Evolutionary conservation across 192 early-diverging fungal species (phyloP), one percentile per base, ranked within the genome.

Genomic region (Podila clonocystis): DNA sequence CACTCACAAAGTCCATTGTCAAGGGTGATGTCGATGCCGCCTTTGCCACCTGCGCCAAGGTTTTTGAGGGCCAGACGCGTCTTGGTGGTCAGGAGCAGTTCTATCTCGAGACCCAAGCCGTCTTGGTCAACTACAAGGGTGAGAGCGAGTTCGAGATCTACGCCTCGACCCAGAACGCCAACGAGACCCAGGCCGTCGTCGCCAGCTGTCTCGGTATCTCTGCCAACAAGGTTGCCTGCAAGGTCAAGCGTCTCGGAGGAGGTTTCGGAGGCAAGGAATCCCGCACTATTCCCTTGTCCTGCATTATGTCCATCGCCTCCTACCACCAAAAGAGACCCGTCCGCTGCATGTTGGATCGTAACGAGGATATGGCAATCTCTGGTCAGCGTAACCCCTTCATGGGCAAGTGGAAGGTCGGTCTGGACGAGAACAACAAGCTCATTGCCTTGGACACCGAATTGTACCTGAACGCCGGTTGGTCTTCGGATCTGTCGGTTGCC

Each of bases 251-350:
- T 57, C 70, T 97, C 55, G 95, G 95, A 63, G 95, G 95, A 52
- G 95, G 94, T 17, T 97, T 97, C 75, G 95, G 95, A 62, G 95
- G 93, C 62, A 93, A 93, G 63, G 88, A 92, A 67, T 86, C 88
- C 50, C 87, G 94, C n/a, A 87, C 91, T 4, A 85, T 88, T 26
- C 86, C 89, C 50, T 72, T 97, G 20, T 65, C 90, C 29, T 86
- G 89, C 11, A 90, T 88, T 33, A 76, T 93, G 33, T 86, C 93
- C 3, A 86, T 96, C 58, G 94, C 90, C 9, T 88, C 94, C 2
- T 83, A 91, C 65, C 92, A 95, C 52, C 82, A 87, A 6, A 76
- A 82, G 28, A 75, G 71, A 26, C 91, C 95, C 9, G 92, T 96
- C 68, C 87, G 95, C 9, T 90, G 89, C 72, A 88, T 94, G 87